These are phyloP conservation scores for Clonostachys chloroleuca DNA, from an alignment of 2,329 filamentous ascomycete genomes.

Conservation along the genomic window DNA sequence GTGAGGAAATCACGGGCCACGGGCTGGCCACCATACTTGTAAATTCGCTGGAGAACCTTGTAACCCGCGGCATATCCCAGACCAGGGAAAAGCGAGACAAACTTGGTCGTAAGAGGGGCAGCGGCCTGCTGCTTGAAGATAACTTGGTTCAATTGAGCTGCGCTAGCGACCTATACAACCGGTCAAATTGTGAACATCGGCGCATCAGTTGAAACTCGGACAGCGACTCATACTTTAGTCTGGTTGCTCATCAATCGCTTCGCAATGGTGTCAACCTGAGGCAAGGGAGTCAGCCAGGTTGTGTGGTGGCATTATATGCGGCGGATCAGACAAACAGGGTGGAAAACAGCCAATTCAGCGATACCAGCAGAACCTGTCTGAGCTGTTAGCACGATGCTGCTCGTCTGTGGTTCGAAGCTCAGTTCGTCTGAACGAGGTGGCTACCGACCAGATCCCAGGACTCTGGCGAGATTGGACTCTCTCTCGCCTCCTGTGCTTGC, in stretches of 20 bases:
- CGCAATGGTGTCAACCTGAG: conserved; percentile 90
- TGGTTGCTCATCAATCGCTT: conserved; percentile 99
- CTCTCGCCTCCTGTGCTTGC: conserved; percentile 51
- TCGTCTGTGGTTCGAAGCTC: background rate
- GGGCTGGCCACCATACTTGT: conserved; percentile 98
- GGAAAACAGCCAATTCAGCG: conserved; percentile 88
- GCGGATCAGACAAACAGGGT: conserved; percentile 57
- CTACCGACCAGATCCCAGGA: conserved; percentile 85
- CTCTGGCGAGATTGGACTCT: conserved; percentile 83
- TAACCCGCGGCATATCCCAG: conserved; percentile 97
- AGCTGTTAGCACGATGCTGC: background rate
- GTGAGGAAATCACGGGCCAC: conserved; percentile 87
- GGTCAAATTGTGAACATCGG: background rate
- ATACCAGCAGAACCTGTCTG: conserved; percentile 83
- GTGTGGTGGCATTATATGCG: background rate
- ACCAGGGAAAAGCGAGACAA: conserved; percentile 93
- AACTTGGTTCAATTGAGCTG: conserved; percentile 74
- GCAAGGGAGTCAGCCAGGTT: background rate
- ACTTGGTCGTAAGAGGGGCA: conserved; percentile 69
- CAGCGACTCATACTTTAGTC: conserved; percentile 32
- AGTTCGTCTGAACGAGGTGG: background rate
- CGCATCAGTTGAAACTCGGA: background rate
- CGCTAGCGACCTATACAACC: conserved; percentile 19
- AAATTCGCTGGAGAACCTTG: conserved; percentile 94
- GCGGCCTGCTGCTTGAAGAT: conserved; percentile 87